A percentile compares a stretch with the other conserved stretches of the same genome.
phyloP scores from a whole-genome alignment of 1,284 basidiomycete species.

The Moesziomyces parantarcticus region DNA sequence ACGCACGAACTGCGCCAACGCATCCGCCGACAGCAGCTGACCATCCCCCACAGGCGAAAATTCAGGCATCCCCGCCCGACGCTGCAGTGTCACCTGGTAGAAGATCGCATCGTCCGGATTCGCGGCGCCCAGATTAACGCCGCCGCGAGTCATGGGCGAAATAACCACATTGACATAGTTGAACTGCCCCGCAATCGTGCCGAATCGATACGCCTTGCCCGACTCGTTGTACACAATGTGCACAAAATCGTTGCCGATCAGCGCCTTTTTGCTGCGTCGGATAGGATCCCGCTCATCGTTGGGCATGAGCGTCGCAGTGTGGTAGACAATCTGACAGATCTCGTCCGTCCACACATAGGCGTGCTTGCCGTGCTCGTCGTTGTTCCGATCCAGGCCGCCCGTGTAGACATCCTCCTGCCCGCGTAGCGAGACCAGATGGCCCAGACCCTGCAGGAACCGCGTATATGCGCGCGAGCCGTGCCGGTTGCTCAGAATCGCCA shows the following conservation, averaged over 20 bases:
- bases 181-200: constrained; percentile 90
- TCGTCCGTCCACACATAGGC: constrained; percentile 98
- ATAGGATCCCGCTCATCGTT: constrained; percentile 56
- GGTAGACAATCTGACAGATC: constrained; percentile 93
- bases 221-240: constrained; percentile 89
- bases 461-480: constrained; percentile 95
- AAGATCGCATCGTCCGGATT: constrained; percentile 60
- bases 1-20: constrained; percentile 61
- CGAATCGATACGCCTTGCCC: constrained; percentile 78
- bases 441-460: constrained; percentile 88
- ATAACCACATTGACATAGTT: constrained; percentile 98
- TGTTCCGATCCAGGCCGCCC: constrained; percentile 87
- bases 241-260: constrained; percentile 67
- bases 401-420: constrained; percentile 86
- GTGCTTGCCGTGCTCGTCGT: constrained; percentile 76
- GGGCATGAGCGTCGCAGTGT: constrained; percentile 99
- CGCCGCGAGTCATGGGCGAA: constrained; percentile 63
- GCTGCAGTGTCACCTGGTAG: constrained; percentile 65
- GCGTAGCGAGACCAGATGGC: constrained; percentile 87
- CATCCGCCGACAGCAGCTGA: constrained; percentile 58
- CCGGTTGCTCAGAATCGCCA: constrained; percentile 87
- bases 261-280: constrained; percentile 60
- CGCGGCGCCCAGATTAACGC: constrained; percentile 59
- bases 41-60: constrained; percentile 65
- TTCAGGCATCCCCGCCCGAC: constrained; percentile 58